Conservation (phyloP, 805 yeast species). For the Candida nonsorbophila region DNA sequence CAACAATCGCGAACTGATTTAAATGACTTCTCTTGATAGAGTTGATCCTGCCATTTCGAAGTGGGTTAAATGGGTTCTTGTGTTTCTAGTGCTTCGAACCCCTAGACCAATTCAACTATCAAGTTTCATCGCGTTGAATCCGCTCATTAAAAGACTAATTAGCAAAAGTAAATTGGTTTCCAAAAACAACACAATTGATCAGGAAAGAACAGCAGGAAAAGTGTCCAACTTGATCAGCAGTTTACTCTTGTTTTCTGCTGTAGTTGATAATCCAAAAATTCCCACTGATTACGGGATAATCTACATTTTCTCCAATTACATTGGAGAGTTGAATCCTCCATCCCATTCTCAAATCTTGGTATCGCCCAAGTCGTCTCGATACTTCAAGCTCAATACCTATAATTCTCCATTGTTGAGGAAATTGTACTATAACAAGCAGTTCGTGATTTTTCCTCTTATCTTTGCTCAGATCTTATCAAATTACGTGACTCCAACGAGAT, state of each 20-base stretch:
- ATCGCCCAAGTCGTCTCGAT: conserved; percentile 20
- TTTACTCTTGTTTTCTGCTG: conserved; percentile 20
- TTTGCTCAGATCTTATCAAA: conserved; percentile 36
- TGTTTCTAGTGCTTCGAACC: conserved; percentile 18
- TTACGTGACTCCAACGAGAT: conserved; percentile 34
- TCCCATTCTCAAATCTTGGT: conserved; percentile 21
- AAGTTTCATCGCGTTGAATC: conserved; percentile 28
- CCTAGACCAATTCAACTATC: conserved; percentile 21
- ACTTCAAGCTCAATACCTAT: conserved; percentile 20
- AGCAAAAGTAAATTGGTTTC: conserved; percentile 1
- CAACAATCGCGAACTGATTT: neutral
- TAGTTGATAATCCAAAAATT: conserved; percentile 16
- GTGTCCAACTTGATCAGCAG: conserved; percentile 21
- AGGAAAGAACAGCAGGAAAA: neutral
- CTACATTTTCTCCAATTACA: conserved; percentile 25
- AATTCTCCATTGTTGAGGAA: conserved; percentile 12
- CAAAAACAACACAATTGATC: neutral
- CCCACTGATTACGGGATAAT: conserved; percentile 36
- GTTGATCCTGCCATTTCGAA: conserved; percentile 11
- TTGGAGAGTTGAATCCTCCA: conserved; percentile 28
- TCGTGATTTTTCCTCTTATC: conserved; percentile 26
- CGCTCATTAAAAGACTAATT: conserved; percentile 15
- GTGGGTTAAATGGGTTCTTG: conserved; percentile 23
- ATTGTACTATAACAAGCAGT: conserved; percentile 26
- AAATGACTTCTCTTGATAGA: neutral